Evolutionary conservation across 2,329 filamentous ascomycete species (phyloP).

Genomic region (Monosporascus sp.): DNA sequence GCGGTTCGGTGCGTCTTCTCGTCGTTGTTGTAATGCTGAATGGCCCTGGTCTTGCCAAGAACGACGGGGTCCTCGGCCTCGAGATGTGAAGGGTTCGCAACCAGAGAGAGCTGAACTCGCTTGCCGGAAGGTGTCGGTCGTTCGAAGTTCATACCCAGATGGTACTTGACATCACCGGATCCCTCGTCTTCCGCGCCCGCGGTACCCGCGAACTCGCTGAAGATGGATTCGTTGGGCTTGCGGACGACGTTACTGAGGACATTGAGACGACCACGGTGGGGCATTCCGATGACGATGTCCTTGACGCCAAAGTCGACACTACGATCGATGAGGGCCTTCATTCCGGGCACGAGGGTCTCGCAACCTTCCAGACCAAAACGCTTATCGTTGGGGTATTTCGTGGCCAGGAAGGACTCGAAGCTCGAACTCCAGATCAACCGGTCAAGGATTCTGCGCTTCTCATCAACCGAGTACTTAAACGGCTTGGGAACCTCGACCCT

Average conservation of each 20-base stretch:
- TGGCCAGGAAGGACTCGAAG: constrained; percentile 92
- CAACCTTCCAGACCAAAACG: constrained; percentile 97
- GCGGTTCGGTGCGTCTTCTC: constrained; percentile 83
- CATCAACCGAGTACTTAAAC: constrained; percentile 96
- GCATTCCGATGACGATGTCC: constrained; percentile 99
- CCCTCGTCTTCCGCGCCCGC: constrained; percentile 87
- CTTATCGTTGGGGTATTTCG: constrained; percentile 99
- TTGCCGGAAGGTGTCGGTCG: constrained; percentile 96
- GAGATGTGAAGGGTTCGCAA: constrained; percentile 96
- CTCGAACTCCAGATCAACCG: constrained; percentile 97
- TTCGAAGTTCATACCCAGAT: constrained; percentile 99
- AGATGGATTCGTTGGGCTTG: constrained; percentile 99
- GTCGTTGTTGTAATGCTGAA: constrained; percentile 98
- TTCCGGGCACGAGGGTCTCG: constrained; percentile 93
- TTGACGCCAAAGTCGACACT: constrained; percentile 98
- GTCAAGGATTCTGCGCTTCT: constrained; percentile 96
- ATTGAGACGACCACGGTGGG: constrained; percentile 95
- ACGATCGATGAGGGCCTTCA: constrained; percentile 98
- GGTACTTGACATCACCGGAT: constrained; percentile 98
- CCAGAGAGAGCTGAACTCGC: constrained; percentile 96
- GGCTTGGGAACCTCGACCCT: constrained; percentile 89
- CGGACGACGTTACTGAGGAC: constrained; percentile 97
- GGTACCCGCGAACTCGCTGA: constrained; percentile 93
- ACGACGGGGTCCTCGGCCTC: constrained; percentile 98
- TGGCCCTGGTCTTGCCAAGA: constrained; percentile 92